A percentile compares a stretch with the other conserved stretches of the same genome.
These are phyloP conservation scores for Aspergillus bridgeri DNA, from an alignment of 495 filamentous ascomycete genomes.

Conservation along the genomic window DNA sequence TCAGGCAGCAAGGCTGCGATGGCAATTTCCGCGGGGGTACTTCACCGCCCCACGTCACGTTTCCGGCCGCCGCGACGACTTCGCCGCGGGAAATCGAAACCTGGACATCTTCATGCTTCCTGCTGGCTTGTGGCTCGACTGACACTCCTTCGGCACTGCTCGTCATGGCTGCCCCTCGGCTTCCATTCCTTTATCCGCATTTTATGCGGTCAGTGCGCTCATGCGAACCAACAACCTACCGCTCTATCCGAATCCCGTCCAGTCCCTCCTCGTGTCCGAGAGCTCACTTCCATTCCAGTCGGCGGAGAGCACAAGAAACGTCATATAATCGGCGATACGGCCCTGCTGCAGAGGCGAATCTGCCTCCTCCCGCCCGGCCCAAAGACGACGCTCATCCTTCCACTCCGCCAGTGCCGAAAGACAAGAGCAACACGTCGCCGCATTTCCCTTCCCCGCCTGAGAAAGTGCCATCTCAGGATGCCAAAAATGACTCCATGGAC, in stretches of 20 bases:
- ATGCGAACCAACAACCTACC: conserved; percentile 35
- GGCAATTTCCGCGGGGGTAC: conserved; percentile 33
- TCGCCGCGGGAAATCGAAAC: conserved; percentile 36
- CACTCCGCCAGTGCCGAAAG: conserved; percentile 18
- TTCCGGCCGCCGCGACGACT: conserved; percentile 14
- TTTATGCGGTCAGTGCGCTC: conserved; percentile 48
- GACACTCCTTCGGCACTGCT: background rate
- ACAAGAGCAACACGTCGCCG: conserved; percentile 12
- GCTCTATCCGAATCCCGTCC: conserved; percentile 25
- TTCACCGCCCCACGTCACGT: conserved; percentile 31
- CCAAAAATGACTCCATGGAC: background rate
- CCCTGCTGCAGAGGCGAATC: conserved; percentile 44
- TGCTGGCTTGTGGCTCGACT: conserved; percentile 1
- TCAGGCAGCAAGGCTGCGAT: background rate
- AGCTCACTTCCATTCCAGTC: conserved; percentile 40
- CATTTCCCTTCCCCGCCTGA: conserved; percentile 17
- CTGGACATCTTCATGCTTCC: conserved; percentile 3
- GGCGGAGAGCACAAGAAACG: conserved; percentile 33
- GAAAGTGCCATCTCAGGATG: conserved; percentile 3
- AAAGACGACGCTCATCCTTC: conserved; percentile 24
- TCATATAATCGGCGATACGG: conserved; percentile 51
- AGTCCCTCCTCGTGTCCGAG: conserved; percentile 15
- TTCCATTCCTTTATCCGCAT: conserved; percentile 74
- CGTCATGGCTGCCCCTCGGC: conserved; percentile 62
- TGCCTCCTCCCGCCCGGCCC: conserved; percentile 34